A percentile compares a stretch with the other conserved stretches of the same genome.
Evolutionary conservation across 805 yeast species (phyloP).

Genomic region (Pichia scutulata): DNA sequence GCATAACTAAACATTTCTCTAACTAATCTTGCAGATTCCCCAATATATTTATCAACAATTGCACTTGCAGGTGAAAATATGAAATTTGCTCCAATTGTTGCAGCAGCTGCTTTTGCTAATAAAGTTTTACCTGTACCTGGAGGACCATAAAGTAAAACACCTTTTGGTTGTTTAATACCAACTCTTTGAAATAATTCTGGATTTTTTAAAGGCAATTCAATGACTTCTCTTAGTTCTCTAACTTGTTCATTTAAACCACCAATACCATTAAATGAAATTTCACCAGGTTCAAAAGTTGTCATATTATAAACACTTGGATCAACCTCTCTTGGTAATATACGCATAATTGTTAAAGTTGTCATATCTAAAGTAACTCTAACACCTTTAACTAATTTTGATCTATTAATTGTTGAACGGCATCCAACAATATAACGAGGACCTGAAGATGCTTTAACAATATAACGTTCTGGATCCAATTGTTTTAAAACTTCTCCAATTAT

Average conservation of each 20-base stretch:
- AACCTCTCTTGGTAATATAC: constrained; percentile 94
- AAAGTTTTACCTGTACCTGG: constrained; percentile 98
- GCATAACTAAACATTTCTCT: constrained; percentile 99
- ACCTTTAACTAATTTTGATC: constrained; percentile 79
- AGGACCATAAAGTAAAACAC: constrained; percentile 93
- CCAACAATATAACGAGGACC: constrained; percentile 98
- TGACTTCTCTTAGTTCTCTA: constrained; percentile 93
- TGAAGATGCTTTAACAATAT: constrained; percentile 90
- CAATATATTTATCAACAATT: constrained; percentile 95
- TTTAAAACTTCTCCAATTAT: constrained; percentile 95
- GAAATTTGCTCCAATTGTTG: constrained; percentile 96
- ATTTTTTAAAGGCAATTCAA: constrained; percentile 92
- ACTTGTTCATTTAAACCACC: constrained; percentile 97
- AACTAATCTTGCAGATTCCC: constrained; percentile 92
- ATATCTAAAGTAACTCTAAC: constrained; percentile 95
- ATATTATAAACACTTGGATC: constrained; percentile 97
- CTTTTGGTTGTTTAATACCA: constrained; percentile 98
- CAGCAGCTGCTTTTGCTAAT: constrained; percentile 96
- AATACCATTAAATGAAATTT: constrained; percentile 85
- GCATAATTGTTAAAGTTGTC: constrained; percentile 96
- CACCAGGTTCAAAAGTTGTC: constrained; percentile 98
- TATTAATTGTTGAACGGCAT: constrained; percentile 86
- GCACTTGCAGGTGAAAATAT: constrained; percentile 98
- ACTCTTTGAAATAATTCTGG: constrained; percentile 94
- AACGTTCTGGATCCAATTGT: constrained; percentile 89